A percentile compares a stretch with the other conserved stretches of the same genome.
phyloP scores from a whole-genome alignment of 2,329 filamentous ascomycete genomes.

The Nakataea oryzae region DNA sequence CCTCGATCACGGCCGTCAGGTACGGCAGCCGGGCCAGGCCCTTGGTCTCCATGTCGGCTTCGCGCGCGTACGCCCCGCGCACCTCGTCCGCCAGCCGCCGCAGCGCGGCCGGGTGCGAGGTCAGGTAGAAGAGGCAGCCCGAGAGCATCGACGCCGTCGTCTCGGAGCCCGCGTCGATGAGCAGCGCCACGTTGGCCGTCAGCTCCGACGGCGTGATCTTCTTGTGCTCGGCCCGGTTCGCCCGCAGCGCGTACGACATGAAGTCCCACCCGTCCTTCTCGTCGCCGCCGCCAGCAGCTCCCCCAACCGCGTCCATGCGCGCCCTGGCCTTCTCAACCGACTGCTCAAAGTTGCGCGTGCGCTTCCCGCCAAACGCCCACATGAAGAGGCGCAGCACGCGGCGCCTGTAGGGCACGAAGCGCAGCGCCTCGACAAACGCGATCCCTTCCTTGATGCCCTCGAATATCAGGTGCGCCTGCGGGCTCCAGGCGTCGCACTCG shows the following conservation, averaged over 20 bases:
- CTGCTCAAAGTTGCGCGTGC: no score
- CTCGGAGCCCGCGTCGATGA: constrained; percentile 34
- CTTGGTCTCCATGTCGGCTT: constrained; percentile 16
- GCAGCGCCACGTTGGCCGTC: constrained; percentile 7
- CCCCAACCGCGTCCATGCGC: no score
- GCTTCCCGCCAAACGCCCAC: no score
- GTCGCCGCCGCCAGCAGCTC: no score
- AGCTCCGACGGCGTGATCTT: background rate
- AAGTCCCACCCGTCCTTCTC: no score
- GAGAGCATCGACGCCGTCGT: constrained; percentile 32
- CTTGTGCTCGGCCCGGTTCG: constrained; percentile 17
- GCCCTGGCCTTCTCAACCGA: no score
- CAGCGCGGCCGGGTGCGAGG: constrained; percentile 15
- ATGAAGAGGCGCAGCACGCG: no score
- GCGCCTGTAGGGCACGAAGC: no score
- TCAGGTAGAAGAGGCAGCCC: constrained; percentile 19
- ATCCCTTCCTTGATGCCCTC: constrained; percentile 12
- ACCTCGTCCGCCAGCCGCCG: background rate
- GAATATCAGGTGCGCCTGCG: constrained; percentile 10
- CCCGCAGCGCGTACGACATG: no score
- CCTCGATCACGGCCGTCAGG: constrained; percentile 19
- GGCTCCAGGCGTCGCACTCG: constrained; percentile 9
- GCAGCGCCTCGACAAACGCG: no score
- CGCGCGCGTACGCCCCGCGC: constrained; percentile 4
- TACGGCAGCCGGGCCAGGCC: constrained; percentile 16